Base-by-base conservation (phyloP, 805 yeast species). In the Myxozyma sirexii region DNA sequence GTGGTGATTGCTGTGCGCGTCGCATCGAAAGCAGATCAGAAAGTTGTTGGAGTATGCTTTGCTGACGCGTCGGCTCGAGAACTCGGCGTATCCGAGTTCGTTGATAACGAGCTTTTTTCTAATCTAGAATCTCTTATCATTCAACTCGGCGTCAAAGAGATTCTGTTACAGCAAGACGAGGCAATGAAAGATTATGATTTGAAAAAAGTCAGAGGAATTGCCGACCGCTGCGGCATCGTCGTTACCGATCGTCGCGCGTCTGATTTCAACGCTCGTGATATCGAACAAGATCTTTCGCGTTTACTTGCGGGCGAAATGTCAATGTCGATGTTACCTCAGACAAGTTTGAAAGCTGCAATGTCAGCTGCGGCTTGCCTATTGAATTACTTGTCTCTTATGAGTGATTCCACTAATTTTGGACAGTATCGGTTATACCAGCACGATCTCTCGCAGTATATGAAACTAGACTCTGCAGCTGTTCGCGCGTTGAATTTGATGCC, bases 121-220 rank as follows among this genome's bases (percentile, higher is more conserved):
- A 93, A 92, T 70, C 73, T 93, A 63, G 98, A 94, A 72, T 85
- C 96, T 48, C 79, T 91, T 51, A 73, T 92, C 59, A 87, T 94
- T 66, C 99, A 94, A 72, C 76, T 91, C 37, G 97, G 96, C 21
- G 90, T 91, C 5, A 89, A 87, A 68, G 99, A 94, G 71, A 85
- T 90, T 42, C 71, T 94, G 15, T 68, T 93, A 4, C 86, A 87
- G 12, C 74, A 77, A 3, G 80, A 75, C 24, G 79, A 60, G 51
- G 62, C 63, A 10, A 48, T 62, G 21, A 72, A 69, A 54, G 87
- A 83, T 57, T 75, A 82, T 4, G 93, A 87, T 59, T 74, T 81
- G 50, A 77, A 79, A 48, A 91, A 90, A 70, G 76, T 93, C 56
- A 76, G 76, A 23, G 88, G 85, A 64, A 85, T 90, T 23, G 77